Evolutionary conservation across 768 basidiomycete genomes (phyloP).

Genomic region (Tricholomella constricta): DNA sequence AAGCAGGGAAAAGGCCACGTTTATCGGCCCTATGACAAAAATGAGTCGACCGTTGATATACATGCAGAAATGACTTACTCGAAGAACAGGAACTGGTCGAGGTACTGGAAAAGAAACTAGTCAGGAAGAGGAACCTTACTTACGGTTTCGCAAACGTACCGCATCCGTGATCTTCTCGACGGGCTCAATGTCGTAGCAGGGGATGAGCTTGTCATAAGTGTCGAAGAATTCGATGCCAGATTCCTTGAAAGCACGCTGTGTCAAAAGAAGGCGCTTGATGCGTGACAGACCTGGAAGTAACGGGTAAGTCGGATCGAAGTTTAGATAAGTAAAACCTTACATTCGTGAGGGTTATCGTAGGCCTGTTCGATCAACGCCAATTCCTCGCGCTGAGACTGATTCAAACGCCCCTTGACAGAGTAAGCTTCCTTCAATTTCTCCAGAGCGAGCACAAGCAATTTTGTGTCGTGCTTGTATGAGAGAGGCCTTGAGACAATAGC

Average conservation of each 20-base stretch:
- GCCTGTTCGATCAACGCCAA: constrained; percentile 98
- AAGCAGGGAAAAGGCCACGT: constrained; percentile 95
- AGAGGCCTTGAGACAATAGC: constrained; percentile 60
- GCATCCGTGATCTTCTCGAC: constrained; percentile 99
- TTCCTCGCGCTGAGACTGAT: constrained; percentile 98
- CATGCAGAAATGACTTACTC: constrained; percentile 48
- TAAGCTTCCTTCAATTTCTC: constrained; percentile 99
- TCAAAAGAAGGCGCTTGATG: constrained; percentile 95
- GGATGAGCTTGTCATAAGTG: constrained; percentile 97
- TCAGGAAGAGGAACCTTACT: background rate
- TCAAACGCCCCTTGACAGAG: constrained; percentile 95
- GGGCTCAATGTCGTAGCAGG: constrained; percentile 98
- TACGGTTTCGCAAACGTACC: constrained; percentile 41
- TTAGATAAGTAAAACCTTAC: constrained; percentile 38
- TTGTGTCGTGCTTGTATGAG: constrained; percentile 99
- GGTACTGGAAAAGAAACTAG: constrained; percentile 55
- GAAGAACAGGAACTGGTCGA: constrained; percentile 98
- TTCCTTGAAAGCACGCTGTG: constrained; percentile 99
- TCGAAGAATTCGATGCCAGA: constrained; percentile 97
- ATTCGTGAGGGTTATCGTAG: constrained; percentile 99
- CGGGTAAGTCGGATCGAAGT: background rate
- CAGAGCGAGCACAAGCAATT: constrained; percentile 91
- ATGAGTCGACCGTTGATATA: constrained; percentile 4
- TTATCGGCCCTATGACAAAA: constrained; percentile 72
- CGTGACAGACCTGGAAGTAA: constrained; percentile 71